Evolutionary conservation across 371 early-diverging fungal species (phyloP), one percentile per base, ranked within the genome.

Genomic region (Mortierella sp.): DNA sequence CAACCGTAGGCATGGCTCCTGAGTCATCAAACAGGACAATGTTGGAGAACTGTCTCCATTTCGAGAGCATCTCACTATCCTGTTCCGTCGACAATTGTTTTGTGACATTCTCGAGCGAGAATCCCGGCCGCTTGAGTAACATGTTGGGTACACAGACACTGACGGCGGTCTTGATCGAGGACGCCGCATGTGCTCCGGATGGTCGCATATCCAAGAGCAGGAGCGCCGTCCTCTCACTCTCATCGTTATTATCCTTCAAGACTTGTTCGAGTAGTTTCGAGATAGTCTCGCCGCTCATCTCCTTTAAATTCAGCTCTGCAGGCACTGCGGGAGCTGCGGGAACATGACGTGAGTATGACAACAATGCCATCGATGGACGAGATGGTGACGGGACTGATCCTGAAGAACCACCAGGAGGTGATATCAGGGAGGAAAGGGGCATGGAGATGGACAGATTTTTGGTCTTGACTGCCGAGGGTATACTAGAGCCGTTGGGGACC

Each of bases 11-110:
- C 23, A 54, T 43, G 8, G 79, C 64, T 0, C 85, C 83, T 17
- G 78, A 46, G 23, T 83, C 87, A 61, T 88, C 89, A 68, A 86
- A 87, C 43, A 89, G 67, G 30, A 89, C 79, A 48, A 89, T 87
- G 46, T 80, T 64, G 24, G 79, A 65, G 19, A 68, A 83, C 14
- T 78, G 60, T 14, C 65, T 60, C 89, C 89, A 89, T 15, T 64
- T 56, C 15, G 73, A 64, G 41, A 85, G 70, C 12, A 58, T 59
- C n/a, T 80, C 69, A 7, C 79, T 64, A 41, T 87, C 82, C 17
- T 61, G 49, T 7, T 87, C 87, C 19, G 75, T 70, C 15, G 84
- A 85, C 51, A 89, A 79, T n/a, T 79, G 84, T 37, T 85, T 87
- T 14, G 68, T 80, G 17, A 89, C 78, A 62, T 82, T 85, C 31